Evolutionary conservation across 2,329 filamentous ascomycete species (phyloP), one percentile per base, ranked within the genome.

Genomic region (Apiospora marii): DNA sequence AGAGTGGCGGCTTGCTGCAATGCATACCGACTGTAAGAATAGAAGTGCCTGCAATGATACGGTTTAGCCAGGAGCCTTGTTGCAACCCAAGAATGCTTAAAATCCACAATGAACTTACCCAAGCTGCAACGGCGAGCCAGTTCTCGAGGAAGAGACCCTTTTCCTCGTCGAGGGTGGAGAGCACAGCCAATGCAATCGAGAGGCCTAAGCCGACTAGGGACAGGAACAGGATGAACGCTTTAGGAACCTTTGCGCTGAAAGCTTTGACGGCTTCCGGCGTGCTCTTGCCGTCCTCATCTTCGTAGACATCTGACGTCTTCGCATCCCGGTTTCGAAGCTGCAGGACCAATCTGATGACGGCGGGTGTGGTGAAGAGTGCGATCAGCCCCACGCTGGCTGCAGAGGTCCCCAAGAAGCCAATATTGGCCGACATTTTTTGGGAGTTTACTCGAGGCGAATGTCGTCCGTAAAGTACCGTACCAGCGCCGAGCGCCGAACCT

Each of bases 261-360:
- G 85, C 85, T 30, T 86, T 86, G 70, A 90, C 79, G 1, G 91
- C 90, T 78, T 92, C 90, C 53, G 89, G 86, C 0, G 90, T 92
- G 44, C 91, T 92, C 74, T 87, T 85, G 68, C 93, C 93, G 81
- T 95, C 93, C 74, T 87, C 83, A 78, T 95, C 93, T 76, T 91
- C 84, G 78, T 95, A 95, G 16, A 86, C 83, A 14, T 86, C 82
- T 53, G 37, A 34, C n/a, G 87, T 83, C 72, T 77, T 78, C 19
- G 73, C 68, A n/a, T 74, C 72, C 58, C 73, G 77, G 34, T 70
- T 74, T 68, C 76, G 74, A 44, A 77, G 69, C 72, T 76, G 78
- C 68, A 70, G 58, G 7, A 51, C 61, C 22, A 80, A 64, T 68
- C 74, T 74, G 53, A 77, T 34, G n/a, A 73, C 69, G 12, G 78